These are phyloP conservation scores for Atkinsonella hypoxylon DNA, from an alignment of 2,329 filamentous ascomycete species.

Conservation along the genomic window DNA sequence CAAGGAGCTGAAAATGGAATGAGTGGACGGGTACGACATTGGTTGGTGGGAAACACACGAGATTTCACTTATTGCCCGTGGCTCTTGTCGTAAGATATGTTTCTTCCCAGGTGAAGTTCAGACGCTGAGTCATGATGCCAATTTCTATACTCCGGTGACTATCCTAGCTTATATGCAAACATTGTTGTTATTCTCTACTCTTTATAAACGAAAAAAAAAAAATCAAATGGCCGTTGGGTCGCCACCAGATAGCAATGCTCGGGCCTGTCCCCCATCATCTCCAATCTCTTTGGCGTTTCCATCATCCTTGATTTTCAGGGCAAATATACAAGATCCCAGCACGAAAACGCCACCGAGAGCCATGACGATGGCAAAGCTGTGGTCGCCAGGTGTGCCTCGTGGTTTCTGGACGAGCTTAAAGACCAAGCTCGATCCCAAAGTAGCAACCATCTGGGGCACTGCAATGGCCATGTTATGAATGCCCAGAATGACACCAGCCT, in stretches of 20 bases:
- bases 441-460: constrained; percentile 83
- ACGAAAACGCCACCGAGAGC: constrained; percentile 73
- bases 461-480: constrained; percentile 95
- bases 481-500: constrained; percentile 81
- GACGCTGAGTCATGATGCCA: background rate
- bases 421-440: constrained; percentile 69
- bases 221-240: no score
- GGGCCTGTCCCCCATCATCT: constrained; percentile 26
- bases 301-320: constrained; percentile 55
- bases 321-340: constrained; percentile 63
- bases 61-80: no score
- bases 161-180: background rate
- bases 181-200: background rate
- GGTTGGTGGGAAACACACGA: no score
- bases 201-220: no score
- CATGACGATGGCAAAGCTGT: constrained; percentile 77
- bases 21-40: no score
- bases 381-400: constrained; percentile 70
- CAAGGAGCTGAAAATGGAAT: no score
- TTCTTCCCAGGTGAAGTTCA: no score
- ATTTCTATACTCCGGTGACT: background rate
- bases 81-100: no score
- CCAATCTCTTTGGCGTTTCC: constrained; percentile 25
- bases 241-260: constrained; percentile 1
- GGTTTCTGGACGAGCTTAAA: constrained; percentile 83